Conservation (phyloP, 106 monocot species). For the Gastrodia elata region DNA sequence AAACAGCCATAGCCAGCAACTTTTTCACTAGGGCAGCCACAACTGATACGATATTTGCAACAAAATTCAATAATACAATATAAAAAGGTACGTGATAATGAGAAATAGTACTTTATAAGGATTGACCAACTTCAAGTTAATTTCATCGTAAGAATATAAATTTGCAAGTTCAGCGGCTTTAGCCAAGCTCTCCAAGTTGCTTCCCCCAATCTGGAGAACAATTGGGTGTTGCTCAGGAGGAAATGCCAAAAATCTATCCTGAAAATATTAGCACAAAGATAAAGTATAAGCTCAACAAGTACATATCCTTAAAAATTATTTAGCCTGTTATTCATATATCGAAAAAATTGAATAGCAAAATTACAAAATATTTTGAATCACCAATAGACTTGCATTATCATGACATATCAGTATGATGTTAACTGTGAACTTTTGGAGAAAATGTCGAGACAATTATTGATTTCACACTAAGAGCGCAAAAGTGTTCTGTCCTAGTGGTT, state of each 20-base stretch:
- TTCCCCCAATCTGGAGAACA: slow-evolving; percentile 96
- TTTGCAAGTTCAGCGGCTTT: slow-evolving; percentile 90
- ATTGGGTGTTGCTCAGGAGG: slow-evolving; percentile 83
- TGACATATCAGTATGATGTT: too few relatives aligned
- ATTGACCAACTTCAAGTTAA: slow-evolving; percentile 68
- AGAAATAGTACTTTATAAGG: neutral
- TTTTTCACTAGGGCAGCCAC: slow-evolving; percentile 95
- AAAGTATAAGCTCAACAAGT: neutral
- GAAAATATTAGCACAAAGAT: slow-evolving; percentile 15
- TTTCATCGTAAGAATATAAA: slow-evolving; percentile 76
- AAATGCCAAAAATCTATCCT: slow-evolving; percentile 94
- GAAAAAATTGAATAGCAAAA: neutral
- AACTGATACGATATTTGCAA: slow-evolving; percentile 37
- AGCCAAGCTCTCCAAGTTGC: slow-evolving; percentile 84
- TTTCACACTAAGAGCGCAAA: too few relatives aligned
- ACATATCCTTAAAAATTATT: neutral
- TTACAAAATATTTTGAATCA: neutral
- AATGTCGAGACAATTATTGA: too few relatives aligned
- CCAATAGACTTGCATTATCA: neutral
- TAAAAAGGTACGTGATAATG: neutral
- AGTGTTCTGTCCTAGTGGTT: too few relatives aligned
- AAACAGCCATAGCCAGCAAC: slow-evolving; percentile 99
- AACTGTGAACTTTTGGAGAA: too few relatives aligned
- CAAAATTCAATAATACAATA: slow-evolving; percentile 2
- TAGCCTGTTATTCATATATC: too few relatives aligned